Base-by-base conservation (phyloP, 306 rosid genomes). In the Cyamopsis tetragonoloba region DNA sequence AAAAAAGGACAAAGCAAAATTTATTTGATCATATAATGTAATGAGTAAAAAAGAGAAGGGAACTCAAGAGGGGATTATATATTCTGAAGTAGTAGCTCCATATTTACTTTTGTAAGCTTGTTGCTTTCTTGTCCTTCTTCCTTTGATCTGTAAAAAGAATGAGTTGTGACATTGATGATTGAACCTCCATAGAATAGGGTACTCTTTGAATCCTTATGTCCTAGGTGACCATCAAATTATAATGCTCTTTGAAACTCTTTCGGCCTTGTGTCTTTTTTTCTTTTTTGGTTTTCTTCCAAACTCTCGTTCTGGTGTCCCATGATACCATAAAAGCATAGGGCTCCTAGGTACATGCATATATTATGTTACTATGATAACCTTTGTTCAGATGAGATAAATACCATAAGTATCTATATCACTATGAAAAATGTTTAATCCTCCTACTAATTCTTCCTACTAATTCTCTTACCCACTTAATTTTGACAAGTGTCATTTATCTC, bases 91-190 rank as follows among this genome's bases (percentile, higher is more conserved):
- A 68, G 72, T 56, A 62, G 70, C 55, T 74, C 65, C 74, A 65
- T 46, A 2, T 54, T 27, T 74, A 66, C 70, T 69, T 57, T 69
- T 57, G 2, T 47, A 78, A 49, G 58, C 73, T 2, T 46, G n/a
- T 59, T 63, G 61, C 49, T 77, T 69, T 68, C 43, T 54, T 65
- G 55, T 35, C 47, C 34, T 70, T 49, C 51, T n/a, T n/a, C 12
- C 71, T 73, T 73, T 73, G 38, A 81, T 72, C 37, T 68, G 70
- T n/a, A 62, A 81, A 81, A 81, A 77, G 49, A 48, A 61, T 26
- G 68, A 49, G 23, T 15, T 61, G 81, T 47, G 58, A 54, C 69
- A 76, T 54, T 68, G 56, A 72, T 81, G 76, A 73, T 31, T 72
- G 73, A 76, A 42, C 53, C 69, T 6, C n/a, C n/a, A n/a, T n/a